These are phyloP conservation scores for Lachnellula suecica DNA, from an alignment of 2,329 filamentous ascomycete genomes.

Conservation along the genomic window DNA sequence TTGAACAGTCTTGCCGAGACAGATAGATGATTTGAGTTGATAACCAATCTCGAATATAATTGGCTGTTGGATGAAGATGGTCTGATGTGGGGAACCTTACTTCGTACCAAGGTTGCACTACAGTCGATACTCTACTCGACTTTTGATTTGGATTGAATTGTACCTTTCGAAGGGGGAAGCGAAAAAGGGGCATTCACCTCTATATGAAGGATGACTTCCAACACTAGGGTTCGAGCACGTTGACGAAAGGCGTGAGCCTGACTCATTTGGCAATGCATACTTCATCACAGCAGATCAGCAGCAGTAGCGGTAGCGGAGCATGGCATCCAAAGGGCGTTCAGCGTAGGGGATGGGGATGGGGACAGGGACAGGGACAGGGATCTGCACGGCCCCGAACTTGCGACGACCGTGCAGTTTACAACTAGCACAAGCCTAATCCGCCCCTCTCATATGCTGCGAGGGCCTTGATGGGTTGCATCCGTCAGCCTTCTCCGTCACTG, in stretches of 20 bases:
- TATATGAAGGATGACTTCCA: constrained; percentile 8
- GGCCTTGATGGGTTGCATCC: no score
- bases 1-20: constrained; percentile 1
- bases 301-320: constrained; percentile 3
- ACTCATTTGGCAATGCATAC: constrained; percentile 14
- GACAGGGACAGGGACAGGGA: no score
- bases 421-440: no score
- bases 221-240: constrained; percentile 4
- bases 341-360: background rate
- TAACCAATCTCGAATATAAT: background rate
- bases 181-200: constrained; percentile 1
- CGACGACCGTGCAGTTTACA: no score
- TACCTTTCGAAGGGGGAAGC: background rate
- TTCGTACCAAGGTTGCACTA: background rate
- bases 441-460: no score
- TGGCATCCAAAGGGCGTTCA: background rate
- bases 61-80: background rate
- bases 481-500: background rate
- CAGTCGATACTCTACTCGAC: background rate
- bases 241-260: constrained; percentile 15
- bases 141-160: background rate
- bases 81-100: background rate
- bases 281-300: no score
- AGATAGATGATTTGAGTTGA: background rate
- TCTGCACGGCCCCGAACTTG: no score